phyloP scores from a whole-genome alignment of 2,329 filamentous ascomycete species.

The Sporothrix pseudoabietina region DNA sequence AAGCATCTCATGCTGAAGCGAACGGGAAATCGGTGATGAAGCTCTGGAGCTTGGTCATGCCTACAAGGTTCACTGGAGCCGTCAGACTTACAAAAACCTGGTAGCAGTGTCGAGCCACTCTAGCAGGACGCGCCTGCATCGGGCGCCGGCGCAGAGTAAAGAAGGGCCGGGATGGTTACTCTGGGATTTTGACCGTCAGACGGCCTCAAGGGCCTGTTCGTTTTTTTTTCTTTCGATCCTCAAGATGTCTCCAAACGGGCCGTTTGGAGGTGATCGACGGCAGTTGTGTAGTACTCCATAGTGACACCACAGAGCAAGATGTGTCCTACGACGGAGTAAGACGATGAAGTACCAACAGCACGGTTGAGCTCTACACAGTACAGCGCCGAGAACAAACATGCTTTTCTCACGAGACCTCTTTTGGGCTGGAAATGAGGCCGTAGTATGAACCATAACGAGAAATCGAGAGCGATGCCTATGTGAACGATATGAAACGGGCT shows the following conservation, averaged over 20 bases:
- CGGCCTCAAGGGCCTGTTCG: too few relatives aligned
- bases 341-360: not conserved
- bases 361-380: too few relatives aligned
- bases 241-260: not conserved
- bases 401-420: not conserved
- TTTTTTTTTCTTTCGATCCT: not conserved
- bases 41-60: not conserved
- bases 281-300: not conserved
- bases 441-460: too few relatives aligned
- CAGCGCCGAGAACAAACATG: too few relatives aligned
- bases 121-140: not conserved
- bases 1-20: not conserved
- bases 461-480: too few relatives aligned
- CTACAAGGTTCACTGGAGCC: not conserved
- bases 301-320: too few relatives aligned
- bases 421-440: too few relatives aligned
- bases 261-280: constrained; percentile 2
- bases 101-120: not conserved
- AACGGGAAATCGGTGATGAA: constrained; percentile 8
- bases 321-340: not conserved
- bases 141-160: not conserved
- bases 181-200: not conserved
- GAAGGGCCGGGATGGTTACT: not conserved
- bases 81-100: not conserved
- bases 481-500: too few relatives aligned